Base-by-base conservation (phyloP, 2,329 filamentous ascomycete species). In the Cordyceps cateniannulata region DNA sequence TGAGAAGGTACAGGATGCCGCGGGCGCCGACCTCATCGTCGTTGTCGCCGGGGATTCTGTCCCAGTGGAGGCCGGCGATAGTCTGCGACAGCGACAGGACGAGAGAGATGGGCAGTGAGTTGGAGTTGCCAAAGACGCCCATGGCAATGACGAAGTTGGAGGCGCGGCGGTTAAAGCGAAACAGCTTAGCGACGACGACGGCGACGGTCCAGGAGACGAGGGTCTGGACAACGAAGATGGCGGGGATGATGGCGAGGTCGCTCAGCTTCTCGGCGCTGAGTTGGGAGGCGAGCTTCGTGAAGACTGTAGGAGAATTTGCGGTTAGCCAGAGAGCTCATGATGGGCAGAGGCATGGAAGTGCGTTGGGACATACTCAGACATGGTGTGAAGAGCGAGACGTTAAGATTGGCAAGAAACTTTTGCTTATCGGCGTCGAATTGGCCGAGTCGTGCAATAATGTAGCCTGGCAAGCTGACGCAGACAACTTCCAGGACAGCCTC, bases 51-150 rank as follows among this genome's bases (percentile, higher is more conserved):
- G 91, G 90, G 54, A 98, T 85, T 66, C 85, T 88, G 75, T 93
- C 88, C 95, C 95, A 99, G 72, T 98, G 93, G 35, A 99, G 81
- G 6, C 95, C 95, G 68, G 88, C 86, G 61, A 99, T 81, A 0
- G 95, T 99, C 71, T 96, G 90, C 16, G 93, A 96, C 12, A 99
- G 82, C 9, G 93, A 97, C 61, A 98, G 84, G 64, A 99, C 92
- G 60, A 99, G 85, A 0, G 95, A 99, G 63, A 99, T 98, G 0
- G 95, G 95, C 22, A 99, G 83, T 20, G 95, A 98, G 76, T 99
- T 99, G 38, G 93, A 98, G 74, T 99, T 99, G 68, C 93, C 95
- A 73, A 99, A 99, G 53, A 98, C 83, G 42, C 90, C 93, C 95
- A 99, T 99, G 58, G 95, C 95, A 35, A 91, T 90, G 47, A 99